A percentile compares a stretch with the other conserved stretches of the same genome.
Conservation (phyloP, 2,329 filamentous ascomycete species). For the Epichloe sibirici region DNA sequence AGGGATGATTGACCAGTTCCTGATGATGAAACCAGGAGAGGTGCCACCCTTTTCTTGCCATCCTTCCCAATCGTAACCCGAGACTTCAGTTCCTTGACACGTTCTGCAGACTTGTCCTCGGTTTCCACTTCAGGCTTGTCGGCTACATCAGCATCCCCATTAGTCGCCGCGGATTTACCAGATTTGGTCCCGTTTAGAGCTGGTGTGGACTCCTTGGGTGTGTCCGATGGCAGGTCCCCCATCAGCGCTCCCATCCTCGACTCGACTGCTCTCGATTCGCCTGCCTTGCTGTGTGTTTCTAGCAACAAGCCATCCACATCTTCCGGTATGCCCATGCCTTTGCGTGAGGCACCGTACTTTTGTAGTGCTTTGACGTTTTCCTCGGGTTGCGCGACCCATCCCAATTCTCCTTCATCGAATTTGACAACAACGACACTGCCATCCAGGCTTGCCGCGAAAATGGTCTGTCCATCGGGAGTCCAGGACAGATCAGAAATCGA, state of each 20-base stretch:
- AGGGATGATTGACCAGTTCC: constrained; percentile 78
- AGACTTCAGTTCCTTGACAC: constrained; percentile 60
- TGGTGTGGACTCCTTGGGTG: constrained; percentile 33
- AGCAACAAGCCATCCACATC: constrained; percentile 79
- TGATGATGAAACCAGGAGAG: constrained; percentile 80
- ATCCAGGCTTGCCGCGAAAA: constrained; percentile 81
- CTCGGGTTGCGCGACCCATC: constrained; percentile 72
- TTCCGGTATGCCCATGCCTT: constrained; percentile 82
- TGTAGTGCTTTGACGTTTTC: constrained; percentile 89
- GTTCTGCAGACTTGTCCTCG: constrained; percentile 40
- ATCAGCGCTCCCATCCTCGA: constrained; percentile 97
- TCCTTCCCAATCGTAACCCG: constrained; percentile 92
- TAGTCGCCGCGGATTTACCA: constrained; percentile 25
- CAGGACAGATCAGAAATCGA: constrained; percentile 90
- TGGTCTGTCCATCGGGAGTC: constrained; percentile 78
- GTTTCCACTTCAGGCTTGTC: constrained; percentile 30
- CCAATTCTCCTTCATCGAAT: constrained; percentile 79
- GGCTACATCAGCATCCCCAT: constrained; percentile 24
- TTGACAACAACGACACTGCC: constrained; percentile 72
- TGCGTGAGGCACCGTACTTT: constrained; percentile 81
- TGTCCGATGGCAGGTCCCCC: constrained; percentile 60
- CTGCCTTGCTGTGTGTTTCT: constrained; percentile 85
- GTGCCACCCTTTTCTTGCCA: constrained; percentile 90
- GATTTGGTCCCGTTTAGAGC: constrained; percentile 41
- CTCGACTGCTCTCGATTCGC: constrained; percentile 79